phyloP scores from a whole-genome alignment of 1,139 yeast species.

The Kodamaea arcana region DNA sequence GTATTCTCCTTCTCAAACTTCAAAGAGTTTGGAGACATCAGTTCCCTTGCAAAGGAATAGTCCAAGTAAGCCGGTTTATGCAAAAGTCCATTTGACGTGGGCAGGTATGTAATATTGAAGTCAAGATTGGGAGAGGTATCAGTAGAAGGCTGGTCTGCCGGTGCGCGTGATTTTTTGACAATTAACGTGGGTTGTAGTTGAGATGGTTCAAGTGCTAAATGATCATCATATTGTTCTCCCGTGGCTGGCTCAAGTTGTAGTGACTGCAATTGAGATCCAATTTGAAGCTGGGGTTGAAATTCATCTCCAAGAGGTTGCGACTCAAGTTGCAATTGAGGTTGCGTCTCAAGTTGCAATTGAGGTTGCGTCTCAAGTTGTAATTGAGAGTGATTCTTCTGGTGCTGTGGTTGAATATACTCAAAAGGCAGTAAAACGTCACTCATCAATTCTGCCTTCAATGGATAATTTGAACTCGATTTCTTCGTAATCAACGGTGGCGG shows the following conservation, averaged over 20 bases:
- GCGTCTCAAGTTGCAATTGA: neutral
- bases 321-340: neutral
- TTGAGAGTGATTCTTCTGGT: too few species aligned
- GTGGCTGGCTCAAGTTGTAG: neutral
- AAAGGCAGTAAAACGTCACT: neutral
- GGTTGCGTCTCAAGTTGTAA: neutral
- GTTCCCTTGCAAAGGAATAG: neutral
- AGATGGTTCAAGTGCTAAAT: neutral
- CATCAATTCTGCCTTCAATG: neutral
- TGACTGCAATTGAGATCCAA: neutral
- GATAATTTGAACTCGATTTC: neutral
- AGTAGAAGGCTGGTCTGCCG: neutral
- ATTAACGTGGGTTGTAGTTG: neutral
- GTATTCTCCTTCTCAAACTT: constrained; percentile 7
- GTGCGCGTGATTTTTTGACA: neutral
- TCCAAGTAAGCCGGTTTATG: neutral
- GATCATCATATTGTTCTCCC: neutral
- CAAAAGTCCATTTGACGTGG: neutral
- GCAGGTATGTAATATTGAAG: neutral
- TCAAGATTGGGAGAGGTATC: neutral
- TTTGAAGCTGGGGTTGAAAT: neutral
- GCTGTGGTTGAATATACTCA: neutral
- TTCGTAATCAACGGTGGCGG: neutral
- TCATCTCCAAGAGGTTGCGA: too few species aligned
- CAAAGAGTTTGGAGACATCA: constrained; percentile 1